Evolutionary conservation across 371 early-diverging fungal species (phyloP), one percentile per base, ranked within the genome.

Genomic region (Chytridium lagenaria): DNA sequence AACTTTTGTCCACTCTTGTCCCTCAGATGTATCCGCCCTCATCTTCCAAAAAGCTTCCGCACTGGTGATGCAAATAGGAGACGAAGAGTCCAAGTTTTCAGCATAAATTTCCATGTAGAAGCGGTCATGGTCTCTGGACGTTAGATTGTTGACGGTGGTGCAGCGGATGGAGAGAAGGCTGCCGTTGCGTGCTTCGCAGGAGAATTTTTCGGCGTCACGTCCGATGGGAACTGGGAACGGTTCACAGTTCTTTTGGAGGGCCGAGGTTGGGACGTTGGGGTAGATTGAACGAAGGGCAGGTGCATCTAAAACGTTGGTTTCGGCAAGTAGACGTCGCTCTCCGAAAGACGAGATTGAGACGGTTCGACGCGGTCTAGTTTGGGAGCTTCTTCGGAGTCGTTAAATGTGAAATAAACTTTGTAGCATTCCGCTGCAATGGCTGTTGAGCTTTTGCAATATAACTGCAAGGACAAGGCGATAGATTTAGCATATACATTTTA

Each of bases 11-110:
- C 55, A 52, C 55, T 10, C 55, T n/a, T 15, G 5, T 5, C 55
- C 55, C 55, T 52, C 55, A 7, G 7, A 5, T 23, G 26, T 52
- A 5, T n/a, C 55, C 55, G 16, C 55, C 55, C 55, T 52, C 55
- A 52, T 52, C 55, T 52, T 52, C 55, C 55, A 52, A 7, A 7
- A 52, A 26, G 23, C 55, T 23, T 52, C 55, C 26, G n/a, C 55
- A 10, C 55, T 23, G n/a, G 55, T 52, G 26, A 52, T 26, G 55
- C 55, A 52, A 23, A 52, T 12, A 10, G 55, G n/a, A 5, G 55
- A 7, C 5, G 55, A 52, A 26, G n/a, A 5, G 23, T 52, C 55
- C 5, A 52, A 23, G 23, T 52, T 52, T 23, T 52, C 55, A 7
- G 26, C 55, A 26, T 7, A 10, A n/a, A 52, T 52, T 26, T 52